Base-by-base conservation (phyloP, 495 filamentous ascomycete species). In the Halenospora varia region DNA sequence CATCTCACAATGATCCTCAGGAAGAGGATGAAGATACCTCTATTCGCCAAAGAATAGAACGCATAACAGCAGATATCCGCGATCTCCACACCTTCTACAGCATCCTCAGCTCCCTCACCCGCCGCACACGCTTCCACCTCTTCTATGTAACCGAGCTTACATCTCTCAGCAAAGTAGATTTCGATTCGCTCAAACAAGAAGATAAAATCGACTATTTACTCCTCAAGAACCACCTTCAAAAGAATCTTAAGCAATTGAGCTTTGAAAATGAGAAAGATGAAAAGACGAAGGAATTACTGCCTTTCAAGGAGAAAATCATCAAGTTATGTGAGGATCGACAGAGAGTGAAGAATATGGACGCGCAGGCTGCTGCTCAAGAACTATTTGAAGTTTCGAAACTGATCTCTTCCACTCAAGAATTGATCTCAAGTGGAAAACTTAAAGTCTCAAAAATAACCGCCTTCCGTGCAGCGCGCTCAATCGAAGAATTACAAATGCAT, bases 161-260 rank as follows among this genome's bases (percentile, higher is more conserved):
- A 10, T 62, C 54, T 8, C 61, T 75, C 2, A 57, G 65, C 40
- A 56, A 55, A 9, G 58, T 66, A 10, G 24, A 60, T 0, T 77
- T 77, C 57, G 57, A 64, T 3, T 57, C 58, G 1, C 69, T 68
- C 15, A 63, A 70, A 20, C 75, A 77, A 56, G 62, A 75, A 18
- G 68, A 66, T 35, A 73, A 68, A 48, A 69, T 75, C 0, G 76
- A 78, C 51, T 72, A 74, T 48, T 25, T 78, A 17, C 67, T 77
- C 1, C 54, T 77, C 29, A 66, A 70, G 22, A 77, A 72, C 44
- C 75, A 70, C 49, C 45, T 79, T 19, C 59, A 62, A 10, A 65
- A 73, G 11, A 56, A 71, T 15, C 51, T 61, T 10, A 66, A 67
- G 11, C 68, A 68, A 15, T 58, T 78, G 9, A 60, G 74, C 1